These are phyloP conservation scores for Salicornia ramosissima DNA, from an alignment of 148 eudicot species.

Conservation along the genomic window DNA sequence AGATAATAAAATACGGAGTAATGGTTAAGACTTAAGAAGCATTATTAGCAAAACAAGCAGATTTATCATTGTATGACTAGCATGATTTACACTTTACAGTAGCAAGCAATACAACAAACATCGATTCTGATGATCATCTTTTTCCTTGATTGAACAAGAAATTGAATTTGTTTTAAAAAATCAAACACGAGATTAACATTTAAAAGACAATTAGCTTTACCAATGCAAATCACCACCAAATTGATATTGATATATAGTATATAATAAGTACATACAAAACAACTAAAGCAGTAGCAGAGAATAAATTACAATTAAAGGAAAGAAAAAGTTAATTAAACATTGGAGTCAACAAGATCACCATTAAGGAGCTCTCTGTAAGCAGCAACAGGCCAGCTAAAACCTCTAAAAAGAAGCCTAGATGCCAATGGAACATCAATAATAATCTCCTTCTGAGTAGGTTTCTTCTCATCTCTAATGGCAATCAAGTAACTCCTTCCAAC, in stretches of 20 bases:
- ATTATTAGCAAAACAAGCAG: no score
- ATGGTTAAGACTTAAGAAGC: no score
- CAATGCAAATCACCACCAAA: neutral
- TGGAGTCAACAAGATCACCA: slow-evolving; percentile 68
- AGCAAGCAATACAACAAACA: no score
- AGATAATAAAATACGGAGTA: no score
- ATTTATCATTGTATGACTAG: no score
- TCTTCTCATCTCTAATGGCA: slow-evolving; percentile 90
- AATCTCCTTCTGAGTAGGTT: slow-evolving; percentile 90
- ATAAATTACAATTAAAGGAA: neutral
- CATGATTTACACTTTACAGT: no score
- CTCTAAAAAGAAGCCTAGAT: slow-evolving; percentile 56
- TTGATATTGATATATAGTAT: neutral
- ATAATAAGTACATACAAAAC: slow-evolving; percentile 2
- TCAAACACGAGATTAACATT: no score
- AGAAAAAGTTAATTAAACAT: neutral
- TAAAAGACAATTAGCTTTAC: no score
- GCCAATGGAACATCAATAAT: slow-evolving; percentile 94
- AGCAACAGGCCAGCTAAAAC: slow-evolving; percentile 94
- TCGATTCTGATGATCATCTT: no score
- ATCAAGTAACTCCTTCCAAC: slow-evolving; percentile 92
- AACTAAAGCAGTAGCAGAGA: neutral
- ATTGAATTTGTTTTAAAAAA: no score
- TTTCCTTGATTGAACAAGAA: no score
- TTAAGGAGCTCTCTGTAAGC: slow-evolving; percentile 87